Evolutionary conservation across 495 filamentous ascomycete species (phyloP), one percentile per base, ranked within the genome.

Genomic region (Ramalina peruviana): DNA sequence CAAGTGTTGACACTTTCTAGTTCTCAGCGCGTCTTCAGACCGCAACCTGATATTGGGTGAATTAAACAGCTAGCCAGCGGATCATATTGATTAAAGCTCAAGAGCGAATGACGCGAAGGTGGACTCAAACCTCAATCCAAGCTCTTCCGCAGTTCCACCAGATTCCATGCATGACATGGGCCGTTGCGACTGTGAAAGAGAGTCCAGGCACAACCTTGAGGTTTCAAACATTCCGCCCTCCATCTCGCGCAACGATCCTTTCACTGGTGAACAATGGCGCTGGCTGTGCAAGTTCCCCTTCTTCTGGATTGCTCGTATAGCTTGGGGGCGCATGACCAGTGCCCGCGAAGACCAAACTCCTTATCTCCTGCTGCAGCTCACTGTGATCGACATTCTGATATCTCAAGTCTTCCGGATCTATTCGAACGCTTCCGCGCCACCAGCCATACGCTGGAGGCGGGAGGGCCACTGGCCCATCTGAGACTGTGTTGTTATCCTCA

Each of bases 401-500:
- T 36, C 45, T 36, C 17, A 48, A 16, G 45, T 48, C 45, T 16
- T 48, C 45, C 10, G 45, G 45, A 37, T 48, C 45, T 16, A 48
- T 48, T 6, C 45, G 5, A 67, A 92, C 84, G 62, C 81, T 86
- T 62, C 78, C 75, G 51, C 85, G 69, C 87, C 86, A 94, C 10
- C 85, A 60, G 2, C 87, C 88, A 64, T 94, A 94, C n/a, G 86
- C 86, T 15, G 88, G 88, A 30, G 88, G 88, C 15, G 85, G 81
- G 12, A 54, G 52, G 37, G 72, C 60, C 1, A 54, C 27, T 3
- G 40, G 45, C 25, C 54, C 19, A 20, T 54, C 45, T 15, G 20
- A 16, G 12, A 4, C 40, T 9, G 19, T 16, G n/a, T 43, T 11
- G 10, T 27, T 30, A 26, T 43, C 33, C 15, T 60, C 60, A 9